phyloP scores from a whole-genome alignment of 768 basidiomycete species.

The Clavaria fumosa region DNA sequence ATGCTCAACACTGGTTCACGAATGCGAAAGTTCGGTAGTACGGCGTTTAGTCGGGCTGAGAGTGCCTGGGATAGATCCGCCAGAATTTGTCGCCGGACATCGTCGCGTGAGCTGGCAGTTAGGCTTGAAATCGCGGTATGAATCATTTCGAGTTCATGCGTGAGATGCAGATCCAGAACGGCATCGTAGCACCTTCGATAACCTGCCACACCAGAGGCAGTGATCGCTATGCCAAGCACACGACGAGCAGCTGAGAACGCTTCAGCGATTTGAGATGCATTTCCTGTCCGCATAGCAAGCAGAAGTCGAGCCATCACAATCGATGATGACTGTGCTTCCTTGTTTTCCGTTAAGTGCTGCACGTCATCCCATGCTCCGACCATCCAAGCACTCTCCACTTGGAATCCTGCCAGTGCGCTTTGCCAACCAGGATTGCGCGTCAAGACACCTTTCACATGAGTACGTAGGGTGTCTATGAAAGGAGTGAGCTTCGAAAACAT shows the following conservation, averaged over 20 bases:
- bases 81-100: slow-evolving; percentile 23
- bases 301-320: slow-evolving; percentile 67
- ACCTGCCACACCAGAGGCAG: slow-evolving; percentile 61
- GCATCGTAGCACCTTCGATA: slow-evolving; percentile 84
- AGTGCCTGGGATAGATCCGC: slow-evolving; percentile 35
- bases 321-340: slow-evolving; percentile 38
- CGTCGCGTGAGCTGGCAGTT: slow-evolving; percentile 20
- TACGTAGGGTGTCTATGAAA: slow-evolving; percentile 74
- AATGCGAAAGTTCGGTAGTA: slow-evolving; percentile 75
- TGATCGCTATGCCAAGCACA: slow-evolving; percentile 65
- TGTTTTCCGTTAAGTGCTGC: slow-evolving; percentile 35
- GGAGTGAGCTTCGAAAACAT: slow-evolving; percentile 4
- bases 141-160: slow-evolving; percentile 73
- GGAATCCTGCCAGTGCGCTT: slow-evolving; percentile 58
- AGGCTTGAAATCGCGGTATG: slow-evolving; percentile 27
- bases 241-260: slow-evolving; percentile 51
- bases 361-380: slow-evolving; percentile 88
- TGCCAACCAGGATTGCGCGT: slow-evolving; percentile 80
- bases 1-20: slow-evolving; percentile 84
- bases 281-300: slow-evolving; percentile 54
- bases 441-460: slow-evolving; percentile 85
- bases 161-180: slow-evolving; percentile 67
- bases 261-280: slow-evolving; percentile 28
- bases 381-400: slow-evolving; percentile 92
- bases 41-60: slow-evolving; percentile 50